Percentiles rank a stretch among this genome's conserved stretches.
phyloP scores from a whole-genome alignment of 495 filamentous ascomycete species.

The Hyaloscypha variabilis region DNA sequence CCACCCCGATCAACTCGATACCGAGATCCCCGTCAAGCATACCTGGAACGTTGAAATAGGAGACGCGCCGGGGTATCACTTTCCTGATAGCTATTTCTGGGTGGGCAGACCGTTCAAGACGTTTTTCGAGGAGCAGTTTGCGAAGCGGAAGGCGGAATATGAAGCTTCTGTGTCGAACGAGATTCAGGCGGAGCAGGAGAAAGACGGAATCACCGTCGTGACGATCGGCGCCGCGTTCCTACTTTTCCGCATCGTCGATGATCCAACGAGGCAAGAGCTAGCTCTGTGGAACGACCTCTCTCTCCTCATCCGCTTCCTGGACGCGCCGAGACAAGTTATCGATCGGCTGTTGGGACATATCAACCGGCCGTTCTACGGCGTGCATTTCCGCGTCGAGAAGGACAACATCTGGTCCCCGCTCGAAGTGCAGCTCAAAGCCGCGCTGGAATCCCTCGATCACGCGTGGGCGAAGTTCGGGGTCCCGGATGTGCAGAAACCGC shows the following conservation, averaged over 20 bases:
- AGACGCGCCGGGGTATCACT: conserved; percentile 23
- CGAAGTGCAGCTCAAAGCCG: conserved; percentile 28
- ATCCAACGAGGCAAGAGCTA: conserved; percentile 29
- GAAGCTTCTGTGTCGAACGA: conserved; percentile 3
- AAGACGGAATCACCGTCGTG: conserved; percentile 28
- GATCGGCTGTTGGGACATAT: conserved; percentile 13
- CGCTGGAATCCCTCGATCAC: conserved; percentile 31
- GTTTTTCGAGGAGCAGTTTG: conserved; percentile 26
- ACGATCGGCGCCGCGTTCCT: conserved; percentile 27
- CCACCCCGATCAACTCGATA: conserved; percentile 26
- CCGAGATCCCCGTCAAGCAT: conserved; percentile 16
- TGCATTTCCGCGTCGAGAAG: conserved; percentile 33
- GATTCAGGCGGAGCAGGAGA: too few species aligned
- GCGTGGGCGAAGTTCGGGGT: conserved; percentile 25
- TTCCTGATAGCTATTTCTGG: conserved; percentile 30
- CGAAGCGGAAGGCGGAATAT: not conserved
- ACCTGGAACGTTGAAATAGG: conserved; percentile 23
- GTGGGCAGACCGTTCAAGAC: conserved; percentile 26
- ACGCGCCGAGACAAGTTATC: conserved; percentile 19
- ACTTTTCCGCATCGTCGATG: conserved; percentile 33
- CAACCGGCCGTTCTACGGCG: conserved; percentile 27
- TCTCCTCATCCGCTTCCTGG: conserved; percentile 24
- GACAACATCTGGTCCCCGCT: conserved; percentile 33
- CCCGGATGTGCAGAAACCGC: conserved; percentile 17
- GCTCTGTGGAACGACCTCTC: conserved; percentile 33